A percentile compares a stretch with the other conserved stretches of the same genome.
phyloP scores from a whole-genome alignment of 2,329 filamentous ascomycete species.

The Hymenotorrendiella dingleyae region DNA sequence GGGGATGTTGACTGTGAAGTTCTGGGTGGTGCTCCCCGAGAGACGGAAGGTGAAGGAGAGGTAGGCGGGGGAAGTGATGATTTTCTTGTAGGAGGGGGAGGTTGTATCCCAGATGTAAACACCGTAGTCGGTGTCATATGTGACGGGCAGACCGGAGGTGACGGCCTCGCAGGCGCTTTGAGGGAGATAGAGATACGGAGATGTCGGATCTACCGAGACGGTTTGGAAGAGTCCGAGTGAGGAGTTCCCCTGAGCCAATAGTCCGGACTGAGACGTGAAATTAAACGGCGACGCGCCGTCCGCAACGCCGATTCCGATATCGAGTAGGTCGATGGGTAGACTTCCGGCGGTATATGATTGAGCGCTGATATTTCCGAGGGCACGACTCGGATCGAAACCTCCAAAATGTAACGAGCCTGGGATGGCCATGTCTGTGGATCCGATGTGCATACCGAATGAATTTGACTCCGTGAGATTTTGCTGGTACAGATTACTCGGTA shows the following conservation, averaged over 20 bases:
- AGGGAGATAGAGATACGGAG: conserved; percentile 32
- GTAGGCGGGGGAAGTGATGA: conserved; percentile 31
- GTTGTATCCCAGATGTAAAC: conserved; percentile 31
- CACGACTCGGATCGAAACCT: conserved; percentile 15
- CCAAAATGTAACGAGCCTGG: conserved; percentile 14
- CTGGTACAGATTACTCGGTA: conserved; percentile 6
- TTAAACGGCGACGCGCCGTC: conserved; percentile 13
- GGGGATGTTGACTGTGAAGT: conserved; percentile 27
- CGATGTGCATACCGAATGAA: conserved; percentile 19
- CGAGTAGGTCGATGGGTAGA: conserved; percentile 12
- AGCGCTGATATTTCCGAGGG: conserved; percentile 10
- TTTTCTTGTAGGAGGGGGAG: conserved; percentile 21
- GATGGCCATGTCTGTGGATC: conserved; percentile 10
- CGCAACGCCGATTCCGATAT: conserved; percentile 12
- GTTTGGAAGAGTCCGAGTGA: conserved; percentile 6
- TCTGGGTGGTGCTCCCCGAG: conserved; percentile 14
- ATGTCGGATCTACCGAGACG: conserved; percentile 9
- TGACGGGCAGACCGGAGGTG: conserved; percentile 27
- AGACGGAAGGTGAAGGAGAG: conserved; percentile 30
- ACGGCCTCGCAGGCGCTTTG: conserved; percentile 28
- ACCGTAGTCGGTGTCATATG: conserved; percentile 22
- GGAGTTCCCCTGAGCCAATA: conserved; percentile 12
- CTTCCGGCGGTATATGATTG: conserved; percentile 3
- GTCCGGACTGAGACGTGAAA: background rate
- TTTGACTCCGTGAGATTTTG: conserved; percentile 9